Evolutionary conservation across 352 stramenopile genomes (phyloP).

Genomic region (Phytopythium ostracodes): DNA sequence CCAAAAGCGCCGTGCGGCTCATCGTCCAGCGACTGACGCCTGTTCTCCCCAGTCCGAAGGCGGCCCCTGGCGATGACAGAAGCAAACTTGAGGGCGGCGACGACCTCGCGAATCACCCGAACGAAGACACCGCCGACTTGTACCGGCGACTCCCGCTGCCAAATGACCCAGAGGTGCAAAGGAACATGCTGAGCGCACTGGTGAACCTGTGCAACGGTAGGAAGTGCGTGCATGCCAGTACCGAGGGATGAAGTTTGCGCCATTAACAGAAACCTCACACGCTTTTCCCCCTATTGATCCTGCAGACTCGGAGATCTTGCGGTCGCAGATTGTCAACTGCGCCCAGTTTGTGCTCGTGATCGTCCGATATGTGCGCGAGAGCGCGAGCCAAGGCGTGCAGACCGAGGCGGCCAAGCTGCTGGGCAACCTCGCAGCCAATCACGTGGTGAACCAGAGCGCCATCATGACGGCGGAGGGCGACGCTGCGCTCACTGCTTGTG

Average conservation of each 20-base stretch:
- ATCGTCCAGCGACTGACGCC: conserved; percentile 39
- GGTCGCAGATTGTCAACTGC: conserved; percentile 65
- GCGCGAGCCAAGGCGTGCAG: conserved; percentile 26
- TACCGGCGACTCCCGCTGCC: conserved; percentile 38
- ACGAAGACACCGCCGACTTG: conserved; percentile 19
- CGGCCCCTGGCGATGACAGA: background rate
- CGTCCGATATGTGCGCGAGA: conserved; percentile 52
- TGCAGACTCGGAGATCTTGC: conserved; percentile 67
- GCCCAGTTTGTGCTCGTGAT: conserved; percentile 43
- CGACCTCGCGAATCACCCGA: background rate
- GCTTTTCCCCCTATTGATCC: background rate
- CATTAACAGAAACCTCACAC: background rate
- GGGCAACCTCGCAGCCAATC: conserved; percentile 61
- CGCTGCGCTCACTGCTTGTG: conserved; percentile 24
- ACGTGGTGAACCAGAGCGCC: conserved; percentile 66
- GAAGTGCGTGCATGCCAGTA: conserved; percentile 4
- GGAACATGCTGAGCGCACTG: conserved; percentile 47
- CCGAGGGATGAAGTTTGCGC: background rate
- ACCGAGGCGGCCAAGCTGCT: conserved; percentile 59
- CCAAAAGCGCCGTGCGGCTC: conserved; percentile 56
- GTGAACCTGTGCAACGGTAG: conserved; percentile 69
- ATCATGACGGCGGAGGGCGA: conserved; percentile 61
- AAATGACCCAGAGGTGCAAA: conserved; percentile 31
- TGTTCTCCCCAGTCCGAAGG: background rate
- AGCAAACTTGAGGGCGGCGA: background rate